Conservation (phyloP, 2,329 filamentous ascomycete genomes). For the Talaromyces sp. region DNA sequence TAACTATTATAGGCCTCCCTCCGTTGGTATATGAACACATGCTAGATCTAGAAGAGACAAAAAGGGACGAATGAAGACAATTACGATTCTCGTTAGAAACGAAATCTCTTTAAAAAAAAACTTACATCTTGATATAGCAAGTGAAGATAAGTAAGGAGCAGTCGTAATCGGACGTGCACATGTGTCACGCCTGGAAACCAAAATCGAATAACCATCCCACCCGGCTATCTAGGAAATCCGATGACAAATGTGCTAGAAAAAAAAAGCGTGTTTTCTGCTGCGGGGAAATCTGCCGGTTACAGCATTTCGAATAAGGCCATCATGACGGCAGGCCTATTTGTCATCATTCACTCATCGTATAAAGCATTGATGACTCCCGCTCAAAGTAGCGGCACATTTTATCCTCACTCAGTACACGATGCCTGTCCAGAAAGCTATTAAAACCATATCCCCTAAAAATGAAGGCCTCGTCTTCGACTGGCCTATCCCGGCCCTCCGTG, state of each 20-base stretch:
- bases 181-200: too few species aligned
- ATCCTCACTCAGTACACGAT: neutral
- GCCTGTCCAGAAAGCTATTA: constrained; percentile 30
- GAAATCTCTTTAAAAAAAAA: too few species aligned
- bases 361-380: neutral
- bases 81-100: too few species aligned
- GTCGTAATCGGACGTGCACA: too few species aligned
- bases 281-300: neutral
- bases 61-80: too few species aligned
- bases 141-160: too few species aligned
- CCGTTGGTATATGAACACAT: too few species aligned
- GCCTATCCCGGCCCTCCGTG: constrained; percentile 39
- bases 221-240: neutral
- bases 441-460: constrained; percentile 26
- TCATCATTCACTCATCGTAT: neutral
- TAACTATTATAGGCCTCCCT: too few species aligned
- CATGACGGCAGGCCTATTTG: neutral
- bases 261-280: neutral
- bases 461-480: constrained; percentile 26
- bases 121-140: too few species aligned
- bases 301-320: neutral
- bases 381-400: neutral
- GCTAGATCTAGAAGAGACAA: too few species aligned
- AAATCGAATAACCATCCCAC: neutral
- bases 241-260: neutral